Evolutionary conservation across 768 basidiomycete genomes (phyloP).

Genomic region (Xerocomus potaroensis): DNA sequence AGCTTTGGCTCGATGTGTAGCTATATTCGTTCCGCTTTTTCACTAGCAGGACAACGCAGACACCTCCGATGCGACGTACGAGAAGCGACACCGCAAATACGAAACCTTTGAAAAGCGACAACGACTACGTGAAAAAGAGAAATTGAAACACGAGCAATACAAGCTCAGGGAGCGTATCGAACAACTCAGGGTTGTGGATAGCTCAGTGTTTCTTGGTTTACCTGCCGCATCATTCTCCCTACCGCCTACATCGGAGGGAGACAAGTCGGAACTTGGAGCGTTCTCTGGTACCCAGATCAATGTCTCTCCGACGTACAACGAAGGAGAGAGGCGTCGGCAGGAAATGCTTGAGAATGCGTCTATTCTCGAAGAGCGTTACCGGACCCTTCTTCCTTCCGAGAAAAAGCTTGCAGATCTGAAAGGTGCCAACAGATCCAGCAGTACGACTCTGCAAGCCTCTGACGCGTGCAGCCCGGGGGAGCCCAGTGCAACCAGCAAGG

Average conservation of each 20-base stretch:
- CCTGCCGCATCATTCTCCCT: conserved; percentile 55
- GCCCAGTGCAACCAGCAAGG: conserved; percentile 4
- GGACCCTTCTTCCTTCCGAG: conserved; percentile 68
- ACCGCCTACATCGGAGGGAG: conserved; percentile 22
- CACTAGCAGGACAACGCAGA: conserved; percentile 49
- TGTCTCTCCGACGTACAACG: conserved; percentile 38
- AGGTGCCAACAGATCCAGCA: conserved; percentile 17
- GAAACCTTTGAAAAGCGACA: conserved; percentile 83
- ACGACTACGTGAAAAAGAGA: conserved; percentile 85
- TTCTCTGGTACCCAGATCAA: conserved; percentile 37
- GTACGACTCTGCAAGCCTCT: conserved; percentile 10
- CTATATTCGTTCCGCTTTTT: conserved; percentile 5
- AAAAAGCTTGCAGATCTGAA: conserved; percentile 37
- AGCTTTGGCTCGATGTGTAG: conserved; percentile 1
- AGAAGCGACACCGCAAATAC: conserved; percentile 81
- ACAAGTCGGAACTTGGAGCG: conserved; percentile 25
- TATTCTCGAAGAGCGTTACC: conserved; percentile 66
- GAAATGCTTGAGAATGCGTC: conserved; percentile 72
- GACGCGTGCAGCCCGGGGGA: conserved; percentile 19
- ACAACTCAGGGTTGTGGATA: conserved; percentile 71
- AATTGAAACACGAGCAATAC: conserved; percentile 87
- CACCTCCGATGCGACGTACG: conserved; percentile 77
- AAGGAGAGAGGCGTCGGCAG: conserved; percentile 70
- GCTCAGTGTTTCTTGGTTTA: conserved; percentile 60
- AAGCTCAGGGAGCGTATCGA: conserved; percentile 88